Evolutionary conservation across 2,329 filamentous ascomycete genomes (phyloP).

Genomic region (Cyphellophora europaea): DNA sequence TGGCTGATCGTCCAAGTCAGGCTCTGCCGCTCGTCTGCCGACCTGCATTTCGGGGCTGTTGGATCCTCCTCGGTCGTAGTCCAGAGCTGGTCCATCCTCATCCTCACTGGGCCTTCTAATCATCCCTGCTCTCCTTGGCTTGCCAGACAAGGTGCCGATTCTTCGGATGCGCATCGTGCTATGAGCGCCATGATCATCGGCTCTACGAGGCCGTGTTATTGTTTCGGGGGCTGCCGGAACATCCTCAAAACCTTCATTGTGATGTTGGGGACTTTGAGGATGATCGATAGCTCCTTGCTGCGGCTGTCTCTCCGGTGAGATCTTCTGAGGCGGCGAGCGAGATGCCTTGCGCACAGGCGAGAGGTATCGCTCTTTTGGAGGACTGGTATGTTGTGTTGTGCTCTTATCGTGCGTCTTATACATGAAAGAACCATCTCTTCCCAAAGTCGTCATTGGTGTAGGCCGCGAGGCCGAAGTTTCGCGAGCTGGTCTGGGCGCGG

Average conservation of each 20-base stretch:
- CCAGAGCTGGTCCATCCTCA: slow-evolving; percentile 35
- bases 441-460: slow-evolving; percentile 20
- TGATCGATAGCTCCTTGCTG: not conserved
- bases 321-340: too few relatives aligned
- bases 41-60: slow-evolving; percentile 18
- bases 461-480: slow-evolving; percentile 24
- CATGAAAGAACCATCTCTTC: slow-evolving; percentile 29
- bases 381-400: not conserved
- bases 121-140: slow-evolving; percentile 66
- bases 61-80: slow-evolving; percentile 16
- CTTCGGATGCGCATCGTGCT: slow-evolving; percentile 71
- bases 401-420: slow-evolving; percentile 24
- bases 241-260: slow-evolving; percentile 7
- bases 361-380: not conserved
- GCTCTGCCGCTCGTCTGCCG: slow-evolving; percentile 21
- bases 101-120: slow-evolving; percentile 54
- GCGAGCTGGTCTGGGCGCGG: slow-evolving; percentile 31
- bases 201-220: slow-evolving; percentile 33
- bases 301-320: too few relatives aligned
- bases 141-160: slow-evolving; percentile 66
- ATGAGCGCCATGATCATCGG: slow-evolving; percentile 57
- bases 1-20: slow-evolving; percentile 20
- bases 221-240: slow-evolving; percentile 25
- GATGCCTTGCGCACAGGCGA: not conserved
- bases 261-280: not conserved